Evolutionary conservation across 371 early-diverging fungal species (phyloP).

Genomic region (Mucor sp.): DNA sequence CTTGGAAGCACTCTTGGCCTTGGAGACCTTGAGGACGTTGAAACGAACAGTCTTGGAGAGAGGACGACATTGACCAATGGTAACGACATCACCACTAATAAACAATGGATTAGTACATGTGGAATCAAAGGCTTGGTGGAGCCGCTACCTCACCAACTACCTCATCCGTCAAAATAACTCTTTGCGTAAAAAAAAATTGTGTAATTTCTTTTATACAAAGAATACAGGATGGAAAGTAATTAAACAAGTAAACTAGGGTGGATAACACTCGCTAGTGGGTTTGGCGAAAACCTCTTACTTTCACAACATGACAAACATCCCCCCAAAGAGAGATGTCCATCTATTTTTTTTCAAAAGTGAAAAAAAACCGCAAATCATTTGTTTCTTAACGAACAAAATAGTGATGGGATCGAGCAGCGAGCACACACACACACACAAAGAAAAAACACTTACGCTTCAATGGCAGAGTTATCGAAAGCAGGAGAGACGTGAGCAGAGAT

Average conservation of each 20-base stretch:
- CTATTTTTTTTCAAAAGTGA: neutral
- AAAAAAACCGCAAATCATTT: conserved; percentile 5
- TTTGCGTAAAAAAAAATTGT: neutral
- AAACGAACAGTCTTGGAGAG: conserved; percentile 99
- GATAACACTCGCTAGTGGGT: neutral
- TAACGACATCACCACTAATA: conserved; percentile 89
- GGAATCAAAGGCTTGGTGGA: conserved; percentile 63
- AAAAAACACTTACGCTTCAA: conserved; percentile 54
- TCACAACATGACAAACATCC: neutral
- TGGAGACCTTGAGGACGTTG: conserved; percentile 98
- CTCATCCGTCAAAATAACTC: conserved; percentile 42
- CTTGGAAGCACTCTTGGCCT: conserved; percentile 89
- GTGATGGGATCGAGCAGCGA: neutral
- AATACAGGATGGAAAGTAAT: neutral
- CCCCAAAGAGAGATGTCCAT: neutral
- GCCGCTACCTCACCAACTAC: conserved; percentile 66
- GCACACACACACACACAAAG: neutral
- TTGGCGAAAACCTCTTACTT: neutral
- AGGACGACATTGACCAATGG: conserved; percentile 98
- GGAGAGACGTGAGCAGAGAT: conserved; percentile 99
- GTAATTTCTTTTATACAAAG: neutral
- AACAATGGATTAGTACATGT: conserved; percentile 9
- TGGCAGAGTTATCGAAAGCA: conserved; percentile 92
- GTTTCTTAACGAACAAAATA: conserved; percentile 22
- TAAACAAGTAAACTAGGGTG: neutral